phyloP scores from a whole-genome alignment of 768 basidiomycete species.

The Cystobasidium tubakii region DNA sequence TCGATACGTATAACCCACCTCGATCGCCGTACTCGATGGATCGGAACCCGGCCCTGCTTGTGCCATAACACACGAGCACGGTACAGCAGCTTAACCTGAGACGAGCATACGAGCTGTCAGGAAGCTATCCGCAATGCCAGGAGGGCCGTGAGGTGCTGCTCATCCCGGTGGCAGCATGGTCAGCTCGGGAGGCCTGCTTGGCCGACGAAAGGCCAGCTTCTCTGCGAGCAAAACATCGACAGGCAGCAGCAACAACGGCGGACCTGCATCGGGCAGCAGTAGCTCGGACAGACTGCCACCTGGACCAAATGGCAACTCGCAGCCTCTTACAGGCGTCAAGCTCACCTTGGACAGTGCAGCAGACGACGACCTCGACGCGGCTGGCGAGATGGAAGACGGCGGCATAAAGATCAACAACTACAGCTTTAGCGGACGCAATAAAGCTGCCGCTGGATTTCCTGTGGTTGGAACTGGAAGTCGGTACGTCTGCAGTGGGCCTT shows the following conservation, averaged over 20 bases:
- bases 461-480: slow-evolving; percentile 26
- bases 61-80: no score
- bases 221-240: slow-evolving; percentile 4
- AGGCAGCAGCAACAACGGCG: slow-evolving; percentile 9
- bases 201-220: slow-evolving; percentile 17
- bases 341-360: not conserved
- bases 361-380: not conserved
- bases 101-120: no score
- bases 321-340: not conserved
- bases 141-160: not conserved
- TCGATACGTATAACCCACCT: no score
- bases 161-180: not conserved
- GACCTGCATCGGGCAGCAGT: not conserved
- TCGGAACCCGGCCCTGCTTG: no score
- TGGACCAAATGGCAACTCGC: not conserved
- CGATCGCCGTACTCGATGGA: no score
- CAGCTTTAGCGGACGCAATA: not conserved
- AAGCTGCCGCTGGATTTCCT: slow-evolving; percentile 7
- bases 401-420: not conserved
- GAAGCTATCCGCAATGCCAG: not conserved
- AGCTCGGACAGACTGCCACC: not conserved
- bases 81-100: no score
- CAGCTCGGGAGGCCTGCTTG: slow-evolving; percentile 4
- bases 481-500: not conserved
- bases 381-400: not conserved